phyloP scores from a whole-genome alignment of 139 green algal species.

The Picochlorum sp. region DNA sequence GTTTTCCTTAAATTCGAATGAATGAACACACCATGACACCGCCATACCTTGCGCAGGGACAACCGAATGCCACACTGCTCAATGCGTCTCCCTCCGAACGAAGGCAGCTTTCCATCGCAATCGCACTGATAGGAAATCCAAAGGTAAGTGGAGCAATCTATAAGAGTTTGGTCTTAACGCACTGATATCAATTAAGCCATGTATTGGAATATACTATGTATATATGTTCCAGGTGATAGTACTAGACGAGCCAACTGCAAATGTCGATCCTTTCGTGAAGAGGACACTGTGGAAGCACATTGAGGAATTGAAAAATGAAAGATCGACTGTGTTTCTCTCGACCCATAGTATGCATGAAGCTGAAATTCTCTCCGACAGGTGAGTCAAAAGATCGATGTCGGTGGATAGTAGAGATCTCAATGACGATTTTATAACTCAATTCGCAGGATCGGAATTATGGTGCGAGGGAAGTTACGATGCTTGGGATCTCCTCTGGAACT shows the following conservation, averaged over 20 bases:
- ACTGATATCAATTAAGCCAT: background rate
- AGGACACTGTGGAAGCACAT: slow-evolving; percentile 78
- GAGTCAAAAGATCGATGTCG: background rate
- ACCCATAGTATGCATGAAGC: slow-evolving; percentile 84
- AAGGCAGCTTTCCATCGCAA: slow-evolving; percentile 70
- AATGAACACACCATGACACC: too few species aligned
- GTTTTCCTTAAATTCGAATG: too few species aligned
- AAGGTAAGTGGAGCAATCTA: slow-evolving; percentile 10
- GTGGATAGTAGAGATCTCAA: slow-evolving; percentile 6
- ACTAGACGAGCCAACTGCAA: slow-evolving; percentile 87
- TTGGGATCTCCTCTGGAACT: slow-evolving; percentile 76
- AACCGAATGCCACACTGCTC: too few species aligned
- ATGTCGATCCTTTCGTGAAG: slow-evolving; percentile 30
- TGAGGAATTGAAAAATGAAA: slow-evolving; percentile 51
- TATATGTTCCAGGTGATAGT: slow-evolving; percentile 54
- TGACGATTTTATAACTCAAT: background rate
- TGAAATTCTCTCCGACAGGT: slow-evolving; percentile 80
- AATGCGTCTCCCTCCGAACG: slow-evolving; percentile 22
- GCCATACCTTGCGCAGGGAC: too few species aligned
- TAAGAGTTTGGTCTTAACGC: background rate
- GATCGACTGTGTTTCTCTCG: slow-evolving; percentile 74
- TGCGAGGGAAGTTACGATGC: slow-evolving; percentile 69
- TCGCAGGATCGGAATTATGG: slow-evolving; percentile 86
- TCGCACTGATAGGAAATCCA: slow-evolving; percentile 65
- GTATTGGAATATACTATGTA: too few species aligned